Evolutionary conservation across 257 asterid genomes (phyloP).

Genomic region (Solanum acaule): DNA sequence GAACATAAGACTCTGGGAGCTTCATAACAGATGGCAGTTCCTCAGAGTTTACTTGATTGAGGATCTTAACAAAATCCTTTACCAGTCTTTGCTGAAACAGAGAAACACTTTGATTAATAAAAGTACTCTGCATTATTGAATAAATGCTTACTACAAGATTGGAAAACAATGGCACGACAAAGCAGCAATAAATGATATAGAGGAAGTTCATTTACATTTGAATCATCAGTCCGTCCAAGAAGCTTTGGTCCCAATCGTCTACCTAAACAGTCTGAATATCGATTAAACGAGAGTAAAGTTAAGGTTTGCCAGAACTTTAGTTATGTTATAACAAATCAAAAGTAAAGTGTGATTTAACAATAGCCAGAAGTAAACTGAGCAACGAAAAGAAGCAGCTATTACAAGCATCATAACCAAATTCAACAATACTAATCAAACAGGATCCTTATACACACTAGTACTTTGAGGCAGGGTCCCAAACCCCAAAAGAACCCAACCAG

Average conservation of each 20-base stretch:
- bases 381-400: neutral
- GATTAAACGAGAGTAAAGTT: neutral
- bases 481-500: neutral
- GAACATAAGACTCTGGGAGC: conserved; percentile 86
- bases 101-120: neutral
- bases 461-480: neutral
- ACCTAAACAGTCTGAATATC: conserved; percentile 84
- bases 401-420: neutral
- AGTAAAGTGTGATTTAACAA: neutral
- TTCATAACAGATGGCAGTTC: conserved; percentile 75
- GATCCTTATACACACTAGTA: neutral
- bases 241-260: conserved; percentile 94
- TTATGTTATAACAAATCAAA: neutral
- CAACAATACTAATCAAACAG: neutral
- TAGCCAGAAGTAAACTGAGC: neutral
- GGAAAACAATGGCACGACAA: neutral
- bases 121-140: neutral
- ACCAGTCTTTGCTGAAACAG: conserved; percentile 64
- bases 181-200: neutral
- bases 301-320: neutral
- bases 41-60: conserved; percentile 85
- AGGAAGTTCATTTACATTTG: conserved; percentile 54
- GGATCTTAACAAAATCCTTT: conserved; percentile 79
- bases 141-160: neutral
- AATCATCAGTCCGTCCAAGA: conserved; percentile 83